Conservation (phyloP, 768 basidiomycete genomes). For the Imleria badia region DNA sequence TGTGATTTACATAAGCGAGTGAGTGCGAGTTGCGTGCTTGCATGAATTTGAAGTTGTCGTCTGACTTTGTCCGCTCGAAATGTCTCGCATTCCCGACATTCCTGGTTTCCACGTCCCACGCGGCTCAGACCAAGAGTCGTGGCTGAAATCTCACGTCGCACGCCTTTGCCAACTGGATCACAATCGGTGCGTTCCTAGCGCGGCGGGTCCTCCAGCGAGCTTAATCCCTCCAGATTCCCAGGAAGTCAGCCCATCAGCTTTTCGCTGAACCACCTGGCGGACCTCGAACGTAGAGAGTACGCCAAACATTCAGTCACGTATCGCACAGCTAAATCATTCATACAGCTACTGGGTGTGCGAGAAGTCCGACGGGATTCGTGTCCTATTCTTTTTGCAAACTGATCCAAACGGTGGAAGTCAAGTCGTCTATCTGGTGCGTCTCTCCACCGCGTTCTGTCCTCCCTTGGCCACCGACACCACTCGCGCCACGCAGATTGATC, state of each 20-base stretch:
- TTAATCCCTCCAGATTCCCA: conserved; percentile 65
- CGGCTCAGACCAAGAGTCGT: conserved; percentile 59
- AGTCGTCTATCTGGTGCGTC: conserved; percentile 72
- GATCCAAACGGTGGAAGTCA: conserved; percentile 53
- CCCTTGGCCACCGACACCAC: conserved; percentile 5
- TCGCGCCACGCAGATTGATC: conserved; percentile 71
- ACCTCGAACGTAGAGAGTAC: conserved; percentile 84
- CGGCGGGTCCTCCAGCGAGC: conserved; percentile 2
- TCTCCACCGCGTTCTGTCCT: background rate
- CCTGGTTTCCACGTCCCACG: conserved; percentile 60
- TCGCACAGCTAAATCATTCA: conserved; percentile 14
- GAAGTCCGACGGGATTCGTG: conserved; percentile 94
- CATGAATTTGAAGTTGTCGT: background rate
- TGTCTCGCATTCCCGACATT: conserved; percentile 67
- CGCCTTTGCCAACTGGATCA: conserved; percentile 62
- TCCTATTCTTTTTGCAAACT: conserved; percentile 77
- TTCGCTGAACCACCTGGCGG: conserved; percentile 59
- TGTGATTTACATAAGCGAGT: conserved; percentile 23
- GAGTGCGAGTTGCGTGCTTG: background rate
- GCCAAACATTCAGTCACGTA: background rate
- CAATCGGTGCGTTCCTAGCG: conserved; percentile 49
- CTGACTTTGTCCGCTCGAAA: conserved; percentile 17
- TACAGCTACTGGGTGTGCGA: conserved; percentile 98
- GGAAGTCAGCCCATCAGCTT: conserved; percentile 97
- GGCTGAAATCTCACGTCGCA: conserved; percentile 65